A percentile compares a stretch with the other conserved stretches of the same genome.
Evolutionary conservation across 306 rosid genomes (phyloP).

Genomic region (Pachyrhizus erosus): DNA sequence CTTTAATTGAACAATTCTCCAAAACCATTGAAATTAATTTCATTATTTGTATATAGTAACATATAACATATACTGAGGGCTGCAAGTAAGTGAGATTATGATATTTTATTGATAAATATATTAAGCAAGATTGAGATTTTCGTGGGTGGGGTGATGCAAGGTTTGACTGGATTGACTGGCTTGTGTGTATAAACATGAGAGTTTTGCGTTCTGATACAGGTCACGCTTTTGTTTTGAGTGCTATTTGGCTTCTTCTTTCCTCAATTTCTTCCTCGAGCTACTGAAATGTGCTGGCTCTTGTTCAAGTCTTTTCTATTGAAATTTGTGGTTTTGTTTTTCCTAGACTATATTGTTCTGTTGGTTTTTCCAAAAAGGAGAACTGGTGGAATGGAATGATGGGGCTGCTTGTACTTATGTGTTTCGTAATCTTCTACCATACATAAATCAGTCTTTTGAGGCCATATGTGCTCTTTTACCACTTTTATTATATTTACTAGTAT

Average conservation of each 20-base stretch:
- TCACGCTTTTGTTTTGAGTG: constrained; percentile 65
- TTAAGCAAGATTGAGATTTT: constrained; percentile 49
- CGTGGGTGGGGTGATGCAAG: constrained; percentile 50
- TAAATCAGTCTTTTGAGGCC: constrained; percentile 83
- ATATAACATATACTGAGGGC: no score
- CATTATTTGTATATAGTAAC: no score
- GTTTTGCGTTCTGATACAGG: constrained; percentile 38
- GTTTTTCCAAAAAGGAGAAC: constrained; percentile 56
- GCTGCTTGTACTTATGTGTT: constrained; percentile 64
- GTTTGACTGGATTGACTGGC: constrained; percentile 62
- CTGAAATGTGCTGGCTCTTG: constrained; percentile 71
- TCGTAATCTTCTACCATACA: constrained; percentile 62
- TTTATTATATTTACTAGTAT: neutral
- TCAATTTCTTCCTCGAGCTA: constrained; percentile 91
- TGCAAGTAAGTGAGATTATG: constrained; percentile 41
- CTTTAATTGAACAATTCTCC: no score
- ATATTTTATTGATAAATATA: constrained; percentile 21
- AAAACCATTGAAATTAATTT: neutral
- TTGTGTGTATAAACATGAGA: constrained; percentile 28
- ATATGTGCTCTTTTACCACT: constrained; percentile 35
- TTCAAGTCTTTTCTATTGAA: constrained; percentile 68
- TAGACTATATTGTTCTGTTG: constrained; percentile 56
- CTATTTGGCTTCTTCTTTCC: constrained; percentile 72
- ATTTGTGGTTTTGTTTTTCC: constrained; percentile 74
- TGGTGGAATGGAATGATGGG: constrained; percentile 63